These are phyloP conservation scores for Eucommia ulmoides DNA, from an alignment of 257 asterid species.

Conservation along the genomic window DNA sequence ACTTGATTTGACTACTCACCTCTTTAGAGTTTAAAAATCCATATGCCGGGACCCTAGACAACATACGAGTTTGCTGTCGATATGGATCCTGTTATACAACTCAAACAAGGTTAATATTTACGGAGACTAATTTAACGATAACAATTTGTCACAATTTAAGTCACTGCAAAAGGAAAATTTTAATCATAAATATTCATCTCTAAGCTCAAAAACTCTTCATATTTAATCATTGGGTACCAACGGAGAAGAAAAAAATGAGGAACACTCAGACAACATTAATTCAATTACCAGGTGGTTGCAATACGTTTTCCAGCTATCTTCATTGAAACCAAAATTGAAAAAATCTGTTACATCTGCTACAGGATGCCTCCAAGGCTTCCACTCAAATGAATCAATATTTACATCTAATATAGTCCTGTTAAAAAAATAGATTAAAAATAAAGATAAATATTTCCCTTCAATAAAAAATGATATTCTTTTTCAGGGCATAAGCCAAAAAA, in stretches of 20 bases:
- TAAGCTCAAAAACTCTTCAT: no score
- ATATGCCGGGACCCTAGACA: neutral
- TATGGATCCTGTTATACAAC: constrained; percentile 15
- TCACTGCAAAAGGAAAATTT: no score
- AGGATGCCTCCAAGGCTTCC: constrained; percentile 32
- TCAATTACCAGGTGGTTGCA: constrained; percentile 21
- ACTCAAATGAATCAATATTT: constrained; percentile 19
- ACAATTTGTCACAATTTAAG: no score
- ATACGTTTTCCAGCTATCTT: constrained; percentile 29
- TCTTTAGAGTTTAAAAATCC: neutral
- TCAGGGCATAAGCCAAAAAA: no score
- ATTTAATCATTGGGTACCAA: no score
- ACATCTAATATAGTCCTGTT: constrained; percentile 27
- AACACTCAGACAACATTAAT: no score
- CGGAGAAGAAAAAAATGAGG: no score
- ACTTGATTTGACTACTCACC: neutral
- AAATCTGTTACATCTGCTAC: constrained; percentile 25
- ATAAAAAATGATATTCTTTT: no score
- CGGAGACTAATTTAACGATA: neutral
- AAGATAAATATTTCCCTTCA: no score
- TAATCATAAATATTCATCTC: no score
- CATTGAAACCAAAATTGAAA: constrained; percentile 35
- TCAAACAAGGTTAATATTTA: neutral
- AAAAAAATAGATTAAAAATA: neutral
- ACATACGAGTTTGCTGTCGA: neutral